Percentiles rank a stretch among this genome's conserved stretches.
Conservation (phyloP, 345 rosid genomes). For the Balakata baccata region DNA sequence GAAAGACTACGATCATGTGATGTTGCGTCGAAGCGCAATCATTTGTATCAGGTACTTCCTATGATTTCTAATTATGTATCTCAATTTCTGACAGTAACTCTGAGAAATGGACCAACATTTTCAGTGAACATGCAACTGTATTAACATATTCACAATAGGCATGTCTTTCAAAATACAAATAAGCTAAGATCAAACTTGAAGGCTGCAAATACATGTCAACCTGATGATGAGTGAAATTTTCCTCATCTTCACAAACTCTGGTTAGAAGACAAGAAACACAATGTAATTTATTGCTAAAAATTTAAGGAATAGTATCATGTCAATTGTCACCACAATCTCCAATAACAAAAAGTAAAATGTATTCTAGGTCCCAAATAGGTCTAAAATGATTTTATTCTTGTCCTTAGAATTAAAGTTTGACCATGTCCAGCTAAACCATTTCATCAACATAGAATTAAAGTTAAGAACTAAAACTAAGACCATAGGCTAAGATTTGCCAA, state of each 20-base stretch:
- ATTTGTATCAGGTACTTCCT: no score
- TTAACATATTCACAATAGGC: neutral
- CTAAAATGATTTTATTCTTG: no score
- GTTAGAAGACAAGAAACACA: neutral
- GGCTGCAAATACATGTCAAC: neutral
- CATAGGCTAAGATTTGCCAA: neutral
- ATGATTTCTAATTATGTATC: no score
- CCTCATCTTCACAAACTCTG: neutral
- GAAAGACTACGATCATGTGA: no score
- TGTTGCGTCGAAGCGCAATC: no score
- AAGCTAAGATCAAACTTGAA: neutral
- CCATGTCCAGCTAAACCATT: no score
- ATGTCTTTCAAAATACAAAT: neutral
- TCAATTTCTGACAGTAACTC: no score
- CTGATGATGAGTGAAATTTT: neutral
- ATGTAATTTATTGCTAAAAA: neutral
- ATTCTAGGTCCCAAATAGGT: no score
- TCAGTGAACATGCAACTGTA: neutral
- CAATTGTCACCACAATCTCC: neutral
- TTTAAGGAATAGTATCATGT: neutral
- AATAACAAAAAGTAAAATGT: no score
- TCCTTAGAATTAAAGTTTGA: no score
- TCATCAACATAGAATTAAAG: no score
- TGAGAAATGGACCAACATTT: constrained; percentile 50
- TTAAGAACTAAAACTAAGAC: no score